Conservation (phyloP, 495 filamentous ascomycete genomes). For the Lentithecium fluviatile region DNA sequence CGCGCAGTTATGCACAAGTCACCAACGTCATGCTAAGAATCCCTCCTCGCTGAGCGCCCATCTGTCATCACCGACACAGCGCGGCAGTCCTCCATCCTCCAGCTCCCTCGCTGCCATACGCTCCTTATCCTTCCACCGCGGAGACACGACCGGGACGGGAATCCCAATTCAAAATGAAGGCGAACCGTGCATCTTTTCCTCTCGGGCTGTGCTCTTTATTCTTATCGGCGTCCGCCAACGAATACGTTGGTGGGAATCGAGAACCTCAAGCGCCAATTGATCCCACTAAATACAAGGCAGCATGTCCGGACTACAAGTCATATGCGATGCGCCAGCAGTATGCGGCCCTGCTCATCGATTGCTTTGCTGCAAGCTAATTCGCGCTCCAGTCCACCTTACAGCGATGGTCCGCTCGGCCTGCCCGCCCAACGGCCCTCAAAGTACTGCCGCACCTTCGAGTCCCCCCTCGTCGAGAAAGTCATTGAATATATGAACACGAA, state of each 20-base stretch:
- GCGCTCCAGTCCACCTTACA: slow-evolving; percentile 63
- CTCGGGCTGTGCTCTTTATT: slow-evolving; percentile 1
- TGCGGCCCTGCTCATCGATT: slow-evolving; percentile 9
- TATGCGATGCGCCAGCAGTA: slow-evolving; percentile 52
- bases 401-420: slow-evolving; percentile 72
- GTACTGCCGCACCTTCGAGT: slow-evolving; percentile 85
- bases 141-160: too few species aligned
- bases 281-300: slow-evolving; percentile 41
- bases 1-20: too few species aligned
- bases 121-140: background rate
- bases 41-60: slow-evolving; percentile 14
- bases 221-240: slow-evolving; percentile 3
- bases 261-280: slow-evolving; percentile 25
- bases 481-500: slow-evolving; percentile 75
- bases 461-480: slow-evolving; percentile 79
- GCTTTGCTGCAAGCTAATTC: slow-evolving; percentile 6
- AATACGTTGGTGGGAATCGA: slow-evolving; percentile 12
- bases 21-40: slow-evolving; percentile 16
- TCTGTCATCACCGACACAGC: too few species aligned
- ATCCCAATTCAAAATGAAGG: background rate
- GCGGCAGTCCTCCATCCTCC: too few species aligned
- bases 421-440: slow-evolving; percentile 84
- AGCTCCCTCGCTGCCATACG: background rate
- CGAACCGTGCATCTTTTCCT: background rate
- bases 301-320: slow-evolving; percentile 52